These are phyloP conservation scores for Verticillium dahliae DNA, from an alignment of 2,329 filamentous ascomycete genomes.

Conservation along the genomic window DNA sequence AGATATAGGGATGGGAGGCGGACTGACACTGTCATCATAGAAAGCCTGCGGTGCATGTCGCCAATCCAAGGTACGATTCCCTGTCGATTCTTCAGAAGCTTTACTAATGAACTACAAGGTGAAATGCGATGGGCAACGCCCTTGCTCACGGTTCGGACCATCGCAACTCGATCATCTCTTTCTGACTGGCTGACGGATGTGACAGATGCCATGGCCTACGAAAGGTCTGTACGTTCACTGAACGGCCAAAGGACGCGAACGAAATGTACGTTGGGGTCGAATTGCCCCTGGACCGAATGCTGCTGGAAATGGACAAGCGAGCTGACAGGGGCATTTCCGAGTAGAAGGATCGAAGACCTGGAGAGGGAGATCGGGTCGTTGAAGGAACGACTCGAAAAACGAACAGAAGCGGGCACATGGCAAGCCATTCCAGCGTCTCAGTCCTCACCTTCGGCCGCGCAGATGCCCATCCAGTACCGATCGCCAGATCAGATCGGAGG, in stretches of 20 bases:
- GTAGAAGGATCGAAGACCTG: slow-evolving; percentile 2
- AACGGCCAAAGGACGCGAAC: slow-evolving; percentile 15
- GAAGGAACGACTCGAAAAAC: slow-evolving; percentile 4
- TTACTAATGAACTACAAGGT: slow-evolving; percentile 6
- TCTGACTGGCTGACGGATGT: not conserved
- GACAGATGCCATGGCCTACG: slow-evolving; percentile 14
- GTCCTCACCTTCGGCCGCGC: not conserved
- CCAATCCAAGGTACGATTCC: slow-evolving; percentile 15
- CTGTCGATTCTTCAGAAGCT: too few relatives aligned
- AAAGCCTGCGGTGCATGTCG: slow-evolving; percentile 19
- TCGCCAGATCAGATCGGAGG: not conserved
- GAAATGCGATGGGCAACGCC: slow-evolving; percentile 16
- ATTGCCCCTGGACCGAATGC: too few relatives aligned
- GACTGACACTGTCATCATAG: slow-evolving; percentile 3
- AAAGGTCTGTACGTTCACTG: slow-evolving; percentile 15
- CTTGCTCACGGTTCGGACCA: slow-evolving; percentile 15
- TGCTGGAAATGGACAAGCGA: too few relatives aligned
- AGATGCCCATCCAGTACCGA: not conserved
- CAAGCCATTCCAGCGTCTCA: not conserved
- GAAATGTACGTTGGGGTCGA: slow-evolving; percentile 7
- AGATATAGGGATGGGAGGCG: not conserved
- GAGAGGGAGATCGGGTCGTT: slow-evolving; percentile 9
- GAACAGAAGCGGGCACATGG: not conserved
- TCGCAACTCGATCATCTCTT: too few relatives aligned
- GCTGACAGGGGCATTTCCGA: too few relatives aligned